Conservation (phyloP, 441 rosid genomes). For the Croton setiger region DNA sequence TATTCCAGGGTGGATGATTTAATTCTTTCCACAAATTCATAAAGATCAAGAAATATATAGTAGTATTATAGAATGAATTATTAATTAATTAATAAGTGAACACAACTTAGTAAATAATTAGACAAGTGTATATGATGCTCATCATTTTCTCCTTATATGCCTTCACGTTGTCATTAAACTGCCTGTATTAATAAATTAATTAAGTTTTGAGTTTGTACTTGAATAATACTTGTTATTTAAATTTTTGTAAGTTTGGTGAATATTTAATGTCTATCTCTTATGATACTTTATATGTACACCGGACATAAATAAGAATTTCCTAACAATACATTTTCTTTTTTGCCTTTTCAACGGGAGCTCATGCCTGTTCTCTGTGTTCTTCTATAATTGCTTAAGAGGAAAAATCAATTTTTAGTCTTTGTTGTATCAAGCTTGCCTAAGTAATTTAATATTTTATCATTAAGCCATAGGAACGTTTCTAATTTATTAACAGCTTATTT, state of each 20-base stretch:
- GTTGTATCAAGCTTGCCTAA: too few species aligned
- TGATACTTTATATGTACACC: too few species aligned
- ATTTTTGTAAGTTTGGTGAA: background rate
- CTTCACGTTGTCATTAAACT: background rate
- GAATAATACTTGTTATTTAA: background rate
- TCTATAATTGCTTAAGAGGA: too few species aligned
- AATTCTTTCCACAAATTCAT: constrained; percentile 11
- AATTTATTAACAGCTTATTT: too few species aligned
- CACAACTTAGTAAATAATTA: background rate
- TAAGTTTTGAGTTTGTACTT: background rate
- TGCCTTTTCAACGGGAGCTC: too few species aligned
- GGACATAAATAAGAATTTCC: too few species aligned
- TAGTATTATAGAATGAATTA: background rate
- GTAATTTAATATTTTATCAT: too few species aligned
- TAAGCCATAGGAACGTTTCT: too few species aligned
- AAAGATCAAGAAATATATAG: background rate
- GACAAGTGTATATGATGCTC: background rate
- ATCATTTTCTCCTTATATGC: background rate
- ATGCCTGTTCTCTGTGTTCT: too few species aligned
- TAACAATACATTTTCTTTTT: too few species aligned
- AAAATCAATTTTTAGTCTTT: too few species aligned
- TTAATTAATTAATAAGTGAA: background rate
- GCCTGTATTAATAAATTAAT: background rate
- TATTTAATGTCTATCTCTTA: too few species aligned
- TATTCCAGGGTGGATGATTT: constrained; percentile 69